Evolutionary conservation across 2,329 filamentous ascomycete genomes (phyloP), one percentile per base, ranked within the genome.

Genomic region (Trichoderma sp.): DNA sequence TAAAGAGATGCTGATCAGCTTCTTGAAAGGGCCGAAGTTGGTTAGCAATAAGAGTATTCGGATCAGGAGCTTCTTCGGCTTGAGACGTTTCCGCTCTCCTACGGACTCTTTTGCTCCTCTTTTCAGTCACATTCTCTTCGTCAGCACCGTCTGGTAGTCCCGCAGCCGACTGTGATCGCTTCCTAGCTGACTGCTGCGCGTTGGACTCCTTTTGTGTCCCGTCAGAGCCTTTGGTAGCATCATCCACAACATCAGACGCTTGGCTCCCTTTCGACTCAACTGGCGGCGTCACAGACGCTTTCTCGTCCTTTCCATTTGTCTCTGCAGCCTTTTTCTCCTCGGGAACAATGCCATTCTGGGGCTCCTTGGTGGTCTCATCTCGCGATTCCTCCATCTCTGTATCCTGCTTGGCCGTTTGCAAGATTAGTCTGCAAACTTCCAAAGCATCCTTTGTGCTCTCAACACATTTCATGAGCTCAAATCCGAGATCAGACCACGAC

Each of bases 31-130:
- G 87, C 78, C 89, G 87, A 4, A 92, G 82, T 78, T 91, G 89
- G 69, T 86, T 87, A 2, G 89, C 88, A 71, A 88, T 86, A 31
- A 88, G 83, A 1, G 86, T 87, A 68, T 86, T 88, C 7, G 89
- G 85, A 76, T 91, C 90, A 16, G 88, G 81, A 0, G 84, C 82
- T 66, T 91, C 90, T 45, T 89, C 90, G 4, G 84, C 82, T 12
- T 88, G 86, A 4, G 87, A 89, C 60, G 92, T 91, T 50, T 85
- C 84, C 6, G 76, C 78, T 68, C 84, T 79, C 72, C 91, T 87
- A 63, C 91, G 87, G 35, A 91, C 91, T 67, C 92, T 86, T 80
- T 93, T 93, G 82, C 91, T 93, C 75, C 91, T 86, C 79, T 92
- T 93, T 71, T 89, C 88, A 12, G 89, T 86, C 2, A 84, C 85